A percentile compares a stretch with the other conserved stretches of the same genome.
These are phyloP conservation scores for Metschnikowia lachancei DNA, from an alignment of 805 yeast genomes.

Conservation along the genomic window DNA sequence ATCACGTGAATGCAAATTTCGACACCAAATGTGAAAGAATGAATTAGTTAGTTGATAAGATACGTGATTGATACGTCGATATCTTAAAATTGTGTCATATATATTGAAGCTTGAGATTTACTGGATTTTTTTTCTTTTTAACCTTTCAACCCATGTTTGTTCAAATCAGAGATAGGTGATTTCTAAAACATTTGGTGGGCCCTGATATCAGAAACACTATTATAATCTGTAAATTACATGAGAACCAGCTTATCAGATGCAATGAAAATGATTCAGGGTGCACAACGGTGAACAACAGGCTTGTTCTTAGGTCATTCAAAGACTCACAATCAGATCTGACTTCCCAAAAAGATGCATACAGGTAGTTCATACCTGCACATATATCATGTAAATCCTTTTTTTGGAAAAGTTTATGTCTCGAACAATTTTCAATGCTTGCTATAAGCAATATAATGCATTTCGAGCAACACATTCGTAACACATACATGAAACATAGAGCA, in stretches of 20 bases:
- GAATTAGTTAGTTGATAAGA: too few relatives aligned
- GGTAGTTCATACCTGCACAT: conserved; percentile 2
- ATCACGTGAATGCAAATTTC: not conserved
- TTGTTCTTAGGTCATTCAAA: not conserved
- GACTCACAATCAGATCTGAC: not conserved
- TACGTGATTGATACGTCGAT: too few relatives aligned
- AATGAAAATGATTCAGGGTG: not conserved
- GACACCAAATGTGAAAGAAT: not conserved
- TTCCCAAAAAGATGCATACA: conserved; percentile 7
- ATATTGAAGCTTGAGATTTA: too few relatives aligned
- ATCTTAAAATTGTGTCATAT: too few relatives aligned
- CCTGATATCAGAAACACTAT: too few relatives aligned
- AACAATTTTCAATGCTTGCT: not conserved
- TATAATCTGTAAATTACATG: too few relatives aligned
- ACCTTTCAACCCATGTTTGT: too few relatives aligned
- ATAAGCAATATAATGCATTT: not conserved
- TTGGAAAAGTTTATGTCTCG: not conserved
- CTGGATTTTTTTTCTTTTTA: too few relatives aligned
- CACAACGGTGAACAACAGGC: not conserved
- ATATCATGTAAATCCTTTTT: not conserved
- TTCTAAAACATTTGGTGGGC: too few relatives aligned
- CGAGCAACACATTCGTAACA: too few relatives aligned
- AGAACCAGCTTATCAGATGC: too few relatives aligned
- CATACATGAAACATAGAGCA: not conserved
- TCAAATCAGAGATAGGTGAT: too few relatives aligned